Conservation (phyloP, 1,284 basidiomycete species). For the Takashimella koratensis region DNA sequence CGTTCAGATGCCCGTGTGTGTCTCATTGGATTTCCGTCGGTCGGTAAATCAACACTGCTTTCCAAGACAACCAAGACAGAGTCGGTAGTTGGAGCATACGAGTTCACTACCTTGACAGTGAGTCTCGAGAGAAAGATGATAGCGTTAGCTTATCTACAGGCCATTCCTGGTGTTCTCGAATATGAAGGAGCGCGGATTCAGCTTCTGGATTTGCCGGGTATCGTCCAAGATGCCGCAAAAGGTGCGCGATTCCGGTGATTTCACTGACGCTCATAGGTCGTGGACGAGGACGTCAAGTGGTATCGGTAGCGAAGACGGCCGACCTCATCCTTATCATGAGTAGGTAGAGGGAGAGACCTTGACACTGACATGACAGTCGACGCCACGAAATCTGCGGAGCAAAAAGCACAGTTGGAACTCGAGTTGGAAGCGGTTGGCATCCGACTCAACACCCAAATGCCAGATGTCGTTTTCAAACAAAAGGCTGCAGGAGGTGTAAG, state of each 20-base stretch:
- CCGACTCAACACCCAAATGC: conserved; percentile 80
- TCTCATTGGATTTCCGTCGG: conserved; percentile 90
- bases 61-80: conserved; percentile 88
- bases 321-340: conserved; percentile 93
- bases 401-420: conserved; percentile 78
- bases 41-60: conserved; percentile 91
- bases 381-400: conserved; percentile 93
- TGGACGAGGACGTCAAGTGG: conserved; percentile 92
- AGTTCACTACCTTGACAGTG: conserved; percentile 89
- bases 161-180: conserved; percentile 91
- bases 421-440: conserved; percentile 97
- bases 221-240: conserved; percentile 93
- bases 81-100: conserved; percentile 86
- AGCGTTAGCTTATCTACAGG: conserved; percentile 50
- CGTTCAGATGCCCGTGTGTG: conserved; percentile 76
- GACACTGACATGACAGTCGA: conserved; percentile 58
- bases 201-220: conserved; percentile 92
- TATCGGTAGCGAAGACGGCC: conserved; percentile 88
- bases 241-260: conserved; percentile 49
- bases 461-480: conserved; percentile 68
- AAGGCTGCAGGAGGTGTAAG: conserved; percentile 86
- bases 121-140: conserved; percentile 21
- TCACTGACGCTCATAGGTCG: conserved; percentile 55
- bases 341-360: conserved; percentile 54
- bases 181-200: conserved; percentile 91